Evolutionary conservation across 495 filamentous ascomycete genomes (phyloP), one percentile per base, ranked within the genome.

Genomic region (Penicillium manginii): DNA sequence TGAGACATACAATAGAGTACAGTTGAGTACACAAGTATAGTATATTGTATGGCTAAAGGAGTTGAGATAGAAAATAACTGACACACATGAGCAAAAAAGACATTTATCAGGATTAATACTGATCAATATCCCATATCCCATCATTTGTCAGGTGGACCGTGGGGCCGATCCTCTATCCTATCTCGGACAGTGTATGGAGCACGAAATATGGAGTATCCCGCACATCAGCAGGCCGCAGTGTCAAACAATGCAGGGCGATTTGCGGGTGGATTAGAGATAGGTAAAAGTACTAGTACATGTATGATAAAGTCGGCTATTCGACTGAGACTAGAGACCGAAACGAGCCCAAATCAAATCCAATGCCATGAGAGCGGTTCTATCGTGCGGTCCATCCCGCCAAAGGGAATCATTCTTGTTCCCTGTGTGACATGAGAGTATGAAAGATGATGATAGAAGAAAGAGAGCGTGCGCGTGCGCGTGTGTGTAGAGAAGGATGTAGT

Each of bases 271-370:
- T 65, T 65, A 58, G 46, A 37, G 42, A 57, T 60, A 67, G 23
- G n/a, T 62, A 63, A 55, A 45, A 67, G 60, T 67, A 67, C 64
- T 65, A 55, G 53, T 40, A 54, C 10, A 46, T 43, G n/a, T 21
- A 21, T 17, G 17, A 43, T 43, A 17, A 10, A 5, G 8, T 9
- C 12, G 40, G 14, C 2, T 12, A 43, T n/a, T 2, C 35, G 11
- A 14, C 15, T n/a, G 15, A 39, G 11, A 39, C 12, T 12, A 14
- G 35, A 43, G 15, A 4, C n/a, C 40, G 40, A 43, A 43, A 17
- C 0, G 14, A 4, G 10, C n/a, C n/a, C 40, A 17, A n/a, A 43
- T 12, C 17, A 18, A 43, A 43, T 9, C 8, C 7, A 43, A 43
- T 19, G 40, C 3, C 40, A 43, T 43, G 40, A n/a, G n/a, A 19